These are phyloP conservation scores for Linum trigynum DNA, from an alignment of 345 rosid genomes.

Conservation along the genomic window DNA sequence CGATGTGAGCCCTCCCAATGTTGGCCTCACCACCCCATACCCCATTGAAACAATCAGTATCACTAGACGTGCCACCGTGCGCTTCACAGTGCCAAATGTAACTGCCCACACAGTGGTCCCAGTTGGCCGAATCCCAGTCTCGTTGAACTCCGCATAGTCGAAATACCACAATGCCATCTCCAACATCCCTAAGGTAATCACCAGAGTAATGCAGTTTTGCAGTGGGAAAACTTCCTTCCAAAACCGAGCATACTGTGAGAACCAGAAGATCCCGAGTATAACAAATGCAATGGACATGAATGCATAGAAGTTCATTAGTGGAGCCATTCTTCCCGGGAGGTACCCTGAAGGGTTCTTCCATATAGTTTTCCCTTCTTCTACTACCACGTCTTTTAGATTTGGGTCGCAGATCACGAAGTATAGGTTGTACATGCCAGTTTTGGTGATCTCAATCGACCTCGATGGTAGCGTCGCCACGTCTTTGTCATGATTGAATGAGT, in stretches of 20 bases:
- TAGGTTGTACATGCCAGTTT: constrained; percentile 89
- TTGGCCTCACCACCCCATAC: constrained; percentile 95
- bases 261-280: constrained; percentile 82
- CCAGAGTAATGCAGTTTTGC: constrained; percentile 78
- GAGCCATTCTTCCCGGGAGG: constrained; percentile 95
- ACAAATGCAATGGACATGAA: constrained; percentile 86
- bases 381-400: constrained; percentile 45
- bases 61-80: constrained; percentile 65
- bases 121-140: constrained; percentile 74
- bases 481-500: constrained; percentile 40
- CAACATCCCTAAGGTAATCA: constrained; percentile 82
- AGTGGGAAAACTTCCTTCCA: constrained; percentile 89
- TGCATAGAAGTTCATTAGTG: constrained; percentile 78
- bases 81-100: constrained; percentile 67
- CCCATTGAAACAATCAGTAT: constrained; percentile 92
- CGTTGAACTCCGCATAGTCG: constrained; percentile 80
- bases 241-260: constrained; percentile 82
- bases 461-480: constrained; percentile 40
- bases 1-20: constrained; percentile 81
- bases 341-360: constrained; percentile 96
- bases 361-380: constrained; percentile 78
- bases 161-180: constrained; percentile 99
- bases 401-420: constrained; percentile 87
- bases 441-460: constrained; percentile 48
- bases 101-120: constrained; percentile 94